These are phyloP conservation scores for Stygiomarasmius scandens DNA, from an alignment of 1,284 basidiomycete species.

Conservation along the genomic window DNA sequence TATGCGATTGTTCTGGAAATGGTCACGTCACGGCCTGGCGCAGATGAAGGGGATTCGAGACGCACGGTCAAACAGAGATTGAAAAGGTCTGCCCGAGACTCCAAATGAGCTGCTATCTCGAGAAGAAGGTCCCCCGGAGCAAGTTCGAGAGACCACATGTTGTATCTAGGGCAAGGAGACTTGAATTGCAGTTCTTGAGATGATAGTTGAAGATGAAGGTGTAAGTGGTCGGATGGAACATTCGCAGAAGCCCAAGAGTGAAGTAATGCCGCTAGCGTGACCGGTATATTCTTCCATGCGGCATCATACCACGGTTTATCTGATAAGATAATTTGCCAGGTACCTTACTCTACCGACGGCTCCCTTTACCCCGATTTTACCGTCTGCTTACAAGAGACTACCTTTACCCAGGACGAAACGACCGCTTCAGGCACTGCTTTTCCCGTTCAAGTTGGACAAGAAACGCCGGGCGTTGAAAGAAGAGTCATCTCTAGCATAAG, in stretches of 20 bases:
- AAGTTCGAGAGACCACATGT: slow-evolving; percentile 12
- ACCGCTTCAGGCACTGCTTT: too few relatives aligned
- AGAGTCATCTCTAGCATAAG: too few relatives aligned
- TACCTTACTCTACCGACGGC: too few relatives aligned
- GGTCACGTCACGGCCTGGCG: slow-evolving; percentile 6
- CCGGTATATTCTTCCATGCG: too few relatives aligned
- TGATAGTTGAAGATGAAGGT: background rate
- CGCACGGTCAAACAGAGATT: slow-evolving; percentile 61
- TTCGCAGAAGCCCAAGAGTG: too few relatives aligned
- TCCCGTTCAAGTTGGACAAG: too few relatives aligned
- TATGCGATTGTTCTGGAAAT: slow-evolving; percentile 44
- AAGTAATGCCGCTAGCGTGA: too few relatives aligned
- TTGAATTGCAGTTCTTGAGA: background rate
- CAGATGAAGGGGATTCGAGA: slow-evolving; percentile 12
- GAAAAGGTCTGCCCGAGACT: slow-evolving; percentile 53
- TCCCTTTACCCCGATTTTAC: too few relatives aligned
- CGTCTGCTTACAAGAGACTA: too few relatives aligned
- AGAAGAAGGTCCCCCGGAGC: slow-evolving; percentile 65
- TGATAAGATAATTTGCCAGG: background rate
- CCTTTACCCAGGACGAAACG: too few relatives aligned
- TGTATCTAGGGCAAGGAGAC: background rate
- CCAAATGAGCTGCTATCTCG: slow-evolving; percentile 59
- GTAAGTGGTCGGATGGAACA: background rate
- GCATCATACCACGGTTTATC: background rate
- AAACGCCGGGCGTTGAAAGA: too few relatives aligned